A percentile compares a stretch with the other conserved stretches of the same genome.
phyloP scores from a whole-genome alignment of 2,329 filamentous ascomycete species.

The Microsporum audouinii region DNA sequence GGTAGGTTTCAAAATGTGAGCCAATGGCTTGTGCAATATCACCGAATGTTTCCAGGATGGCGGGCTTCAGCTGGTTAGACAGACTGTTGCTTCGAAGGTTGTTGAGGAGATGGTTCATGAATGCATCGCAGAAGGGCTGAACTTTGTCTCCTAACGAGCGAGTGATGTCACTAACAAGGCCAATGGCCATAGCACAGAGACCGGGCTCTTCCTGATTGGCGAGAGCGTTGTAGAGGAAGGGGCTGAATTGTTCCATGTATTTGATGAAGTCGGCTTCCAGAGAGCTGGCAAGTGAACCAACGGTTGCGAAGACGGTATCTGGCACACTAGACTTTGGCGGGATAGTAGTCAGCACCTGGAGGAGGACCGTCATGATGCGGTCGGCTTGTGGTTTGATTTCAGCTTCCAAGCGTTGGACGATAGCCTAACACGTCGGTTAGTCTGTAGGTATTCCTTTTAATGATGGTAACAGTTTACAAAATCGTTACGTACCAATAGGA shows the following conservation, averaged over 20 bases:
- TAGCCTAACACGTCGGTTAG: slow-evolving; percentile 41
- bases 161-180: slow-evolving; percentile 90
- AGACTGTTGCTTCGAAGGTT: slow-evolving; percentile 80
- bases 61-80: slow-evolving; percentile 93
- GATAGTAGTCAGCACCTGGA: slow-evolving; percentile 67
- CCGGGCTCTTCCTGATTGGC: slow-evolving; percentile 91
- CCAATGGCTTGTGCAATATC: slow-evolving; percentile 93
- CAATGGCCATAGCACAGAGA: slow-evolving; percentile 93
- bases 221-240: slow-evolving; percentile 86
- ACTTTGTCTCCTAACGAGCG: slow-evolving; percentile 80
- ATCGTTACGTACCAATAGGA: slow-evolving; percentile 51
- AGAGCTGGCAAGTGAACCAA: slow-evolving; percentile 82
- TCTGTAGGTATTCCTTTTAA: neutral
- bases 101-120: slow-evolving; percentile 96
- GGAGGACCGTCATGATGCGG: slow-evolving; percentile 79
- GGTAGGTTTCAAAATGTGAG: slow-evolving; percentile 82
- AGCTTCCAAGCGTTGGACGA: slow-evolving; percentile 80
- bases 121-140: slow-evolving; percentile 89
- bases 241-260: slow-evolving; percentile 93
- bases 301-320: slow-evolving; percentile 82
- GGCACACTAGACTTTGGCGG: slow-evolving; percentile 85
- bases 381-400: slow-evolving; percentile 86
- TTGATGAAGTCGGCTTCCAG: slow-evolving; percentile 87
- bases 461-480: neutral
- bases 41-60: slow-evolving; percentile 94